Base-by-base conservation (phyloP, 768 basidiomycete species). In the Suillus tomentosus region DNA sequence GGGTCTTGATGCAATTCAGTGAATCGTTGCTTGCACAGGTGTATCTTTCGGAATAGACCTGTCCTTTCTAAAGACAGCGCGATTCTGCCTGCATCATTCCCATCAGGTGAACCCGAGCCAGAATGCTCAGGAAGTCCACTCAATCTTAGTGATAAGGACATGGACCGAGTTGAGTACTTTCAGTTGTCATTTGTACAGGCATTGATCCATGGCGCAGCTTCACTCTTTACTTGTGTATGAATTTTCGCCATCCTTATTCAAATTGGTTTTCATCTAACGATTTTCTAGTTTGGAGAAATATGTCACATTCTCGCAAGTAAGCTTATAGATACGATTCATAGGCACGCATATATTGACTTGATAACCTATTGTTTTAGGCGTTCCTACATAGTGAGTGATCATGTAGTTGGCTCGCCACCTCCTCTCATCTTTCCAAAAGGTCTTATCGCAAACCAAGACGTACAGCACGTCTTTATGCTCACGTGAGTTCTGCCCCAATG, bases 181-280 rank as follows among this genome's bases (percentile, higher is more conserved):
- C 9, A 39, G 11, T 17, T 58, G 27, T 27, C 17, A 42, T 58
- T 13, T 6, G 24, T 27, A 5, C 40, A 19, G 40, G 11, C 7
- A 27, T 55, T 53, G 24, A 51, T 68, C 13, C 10, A 39, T 42
- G 42, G 9, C 48, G 39, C 51, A 88, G 85, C 76, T 88, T 10
- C 87, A 89, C 67, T 77, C 83, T 2, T 78, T 88, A 31, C 78
- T 88, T 17, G 80, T 86, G 86, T 88, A 70, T 61, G 85, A 14
- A 24, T 34, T 56, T 34, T 58, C 8, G 31, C 24, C 22, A 53
- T 31, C 10, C 60, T 0, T 5, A 22, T 22, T 10, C 31, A 5
- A 17, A 59, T 80, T 27, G 1, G 17, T 19, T 42, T 19, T 11
- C 17, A 74, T 11, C 71, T 84, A 53, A 87, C 62, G 84, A 83